Conservation (phyloP, 1,284 basidiomycete species). For the Volvariella surrecta region DNA sequence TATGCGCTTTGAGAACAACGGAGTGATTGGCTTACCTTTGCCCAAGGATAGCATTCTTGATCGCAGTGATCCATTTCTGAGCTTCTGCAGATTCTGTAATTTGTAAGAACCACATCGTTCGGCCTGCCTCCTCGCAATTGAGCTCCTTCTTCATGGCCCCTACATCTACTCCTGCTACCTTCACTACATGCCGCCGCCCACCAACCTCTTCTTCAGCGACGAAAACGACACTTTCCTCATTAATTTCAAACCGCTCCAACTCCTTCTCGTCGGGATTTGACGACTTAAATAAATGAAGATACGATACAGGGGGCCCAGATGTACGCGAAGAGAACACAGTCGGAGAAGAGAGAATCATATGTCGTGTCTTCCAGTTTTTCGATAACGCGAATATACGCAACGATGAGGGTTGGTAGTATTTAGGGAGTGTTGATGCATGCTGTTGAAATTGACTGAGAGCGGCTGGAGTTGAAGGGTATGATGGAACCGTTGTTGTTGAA, state of each 20-base stretch:
- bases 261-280: slow-evolving; percentile 50
- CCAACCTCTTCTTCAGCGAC: slow-evolving; percentile 63
- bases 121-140: slow-evolving; percentile 37
- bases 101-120: slow-evolving; percentile 63
- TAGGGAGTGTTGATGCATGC: slow-evolving; percentile 45
- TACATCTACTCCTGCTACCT: slow-evolving; percentile 54
- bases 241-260: slow-evolving; percentile 63
- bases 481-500: slow-evolving; percentile 35
- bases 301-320: slow-evolving; percentile 34
- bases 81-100: slow-evolving; percentile 50
- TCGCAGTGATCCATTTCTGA: slow-evolving; percentile 64
- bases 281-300: slow-evolving; percentile 67
- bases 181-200: slow-evolving; percentile 54
- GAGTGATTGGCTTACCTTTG: slow-evolving; percentile 43
- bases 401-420: slow-evolving; percentile 57
- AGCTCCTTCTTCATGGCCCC: slow-evolving; percentile 38
- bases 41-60: slow-evolving; percentile 61
- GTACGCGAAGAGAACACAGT: slow-evolving; percentile 21
- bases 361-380: slow-evolving; percentile 64
- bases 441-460: slow-evolving; percentile 42
- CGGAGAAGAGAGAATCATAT: slow-evolving; percentile 51
- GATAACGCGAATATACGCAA: slow-evolving; percentile 61
- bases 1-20: slow-evolving; percentile 4
- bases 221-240: slow-evolving; percentile 65
- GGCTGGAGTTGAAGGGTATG: slow-evolving; percentile 49